Conservation (phyloP, 164 flowering plant genomes). For the Houttuynia cordata region DNA sequence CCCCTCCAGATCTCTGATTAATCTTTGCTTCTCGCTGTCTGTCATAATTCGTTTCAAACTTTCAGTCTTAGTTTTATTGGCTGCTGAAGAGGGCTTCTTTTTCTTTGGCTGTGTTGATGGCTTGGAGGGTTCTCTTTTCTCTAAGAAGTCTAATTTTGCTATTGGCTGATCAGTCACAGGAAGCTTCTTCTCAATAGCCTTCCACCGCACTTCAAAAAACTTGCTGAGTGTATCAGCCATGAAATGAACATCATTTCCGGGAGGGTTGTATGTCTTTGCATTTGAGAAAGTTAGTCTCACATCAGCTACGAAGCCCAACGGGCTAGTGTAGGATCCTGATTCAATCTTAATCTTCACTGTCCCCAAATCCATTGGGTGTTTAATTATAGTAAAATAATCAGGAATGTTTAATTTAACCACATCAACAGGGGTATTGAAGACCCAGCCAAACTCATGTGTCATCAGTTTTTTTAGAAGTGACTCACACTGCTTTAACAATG, state of each 20-base stretch:
- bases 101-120: slow-evolving; percentile 20
- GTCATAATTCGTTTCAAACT: slow-evolving; percentile 32
- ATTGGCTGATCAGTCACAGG: slow-evolving; percentile 12
- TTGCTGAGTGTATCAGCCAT: slow-evolving; percentile 56
- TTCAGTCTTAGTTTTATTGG: slow-evolving; percentile 24
- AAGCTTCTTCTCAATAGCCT: slow-evolving; percentile 60
- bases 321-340: slow-evolving; percentile 37
- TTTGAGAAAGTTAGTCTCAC: slow-evolving; percentile 73
- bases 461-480: slow-evolving; percentile 39
- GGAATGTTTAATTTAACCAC: slow-evolving; percentile 59
- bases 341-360: slow-evolving; percentile 42
- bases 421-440: slow-evolving; percentile 66
- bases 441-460: slow-evolving; percentile 47
- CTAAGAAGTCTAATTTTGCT: slow-evolving; percentile 3
- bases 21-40: slow-evolving; percentile 40
- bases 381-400: slow-evolving; percentile 62
- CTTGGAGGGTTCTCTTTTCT: slow-evolving; percentile 13
- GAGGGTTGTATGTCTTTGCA: slow-evolving; percentile 74
- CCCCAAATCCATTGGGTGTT: slow-evolving; percentile 86
- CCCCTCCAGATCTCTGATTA: slow-evolving; percentile 49
- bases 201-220: slow-evolving; percentile 68
- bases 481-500: slow-evolving; percentile 54
- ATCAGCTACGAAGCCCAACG: slow-evolving; percentile 55
- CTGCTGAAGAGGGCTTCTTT: slow-evolving; percentile 19
- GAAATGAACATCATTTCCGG: slow-evolving; percentile 48